A percentile compares a stretch with the other conserved stretches of the same genome.
Conservation (phyloP, 148 eudicot genomes). For the Arctostaphylos glauca region DNA sequence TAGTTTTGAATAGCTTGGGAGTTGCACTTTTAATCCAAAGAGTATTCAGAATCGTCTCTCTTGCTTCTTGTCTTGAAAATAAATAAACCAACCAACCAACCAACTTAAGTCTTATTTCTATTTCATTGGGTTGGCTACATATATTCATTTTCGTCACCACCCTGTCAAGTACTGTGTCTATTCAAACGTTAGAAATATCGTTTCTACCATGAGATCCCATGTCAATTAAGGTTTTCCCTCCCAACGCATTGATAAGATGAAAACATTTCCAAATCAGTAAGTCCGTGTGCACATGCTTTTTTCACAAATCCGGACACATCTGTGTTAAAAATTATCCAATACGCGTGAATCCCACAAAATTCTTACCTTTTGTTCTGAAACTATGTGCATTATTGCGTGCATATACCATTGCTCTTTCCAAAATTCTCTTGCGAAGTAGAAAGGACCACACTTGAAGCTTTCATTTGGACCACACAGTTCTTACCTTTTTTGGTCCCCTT, state of each 20-base stretch:
- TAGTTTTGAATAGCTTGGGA: not conserved
- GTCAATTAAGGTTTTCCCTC: not conserved
- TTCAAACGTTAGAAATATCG: not conserved
- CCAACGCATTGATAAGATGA: not conserved
- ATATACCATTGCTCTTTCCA: too few species aligned
- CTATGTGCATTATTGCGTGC: too few species aligned
- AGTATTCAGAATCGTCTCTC: not conserved
- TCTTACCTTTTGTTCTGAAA: too few species aligned
- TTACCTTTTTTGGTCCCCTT: not conserved
- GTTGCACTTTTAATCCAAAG: not conserved
- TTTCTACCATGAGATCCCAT: not conserved
- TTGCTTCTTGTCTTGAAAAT: not conserved
- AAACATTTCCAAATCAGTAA: not conserved
- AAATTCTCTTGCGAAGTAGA: not conserved
- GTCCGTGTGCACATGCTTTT: too few species aligned
- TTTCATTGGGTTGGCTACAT: not conserved
- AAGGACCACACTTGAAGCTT: not conserved
- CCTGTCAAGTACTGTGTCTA: not conserved
- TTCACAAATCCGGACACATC: too few species aligned
- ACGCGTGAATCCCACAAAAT: too few species aligned
- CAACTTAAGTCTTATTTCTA: not conserved
- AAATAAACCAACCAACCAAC: not conserved
- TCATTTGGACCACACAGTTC: constrained; percentile 3
- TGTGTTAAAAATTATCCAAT: too few species aligned
- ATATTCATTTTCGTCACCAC: not conserved